These are phyloP conservation scores for Nyctanthes arbortristis DNA, from an alignment of 257 asterid genomes.

Conservation along the genomic window DNA sequence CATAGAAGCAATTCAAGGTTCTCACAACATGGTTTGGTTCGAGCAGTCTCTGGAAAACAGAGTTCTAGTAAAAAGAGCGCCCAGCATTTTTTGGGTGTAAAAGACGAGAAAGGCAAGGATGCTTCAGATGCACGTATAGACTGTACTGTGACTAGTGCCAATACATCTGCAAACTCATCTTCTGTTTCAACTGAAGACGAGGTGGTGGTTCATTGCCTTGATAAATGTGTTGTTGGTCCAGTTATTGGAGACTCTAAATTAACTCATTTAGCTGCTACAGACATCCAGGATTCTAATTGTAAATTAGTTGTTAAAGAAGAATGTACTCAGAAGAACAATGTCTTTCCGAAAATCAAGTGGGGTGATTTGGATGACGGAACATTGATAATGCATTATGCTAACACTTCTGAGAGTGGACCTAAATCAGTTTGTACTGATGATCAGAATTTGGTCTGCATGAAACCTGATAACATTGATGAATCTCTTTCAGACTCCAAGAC, in stretches of 20 bases:
- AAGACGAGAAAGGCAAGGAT: constrained; percentile 30
- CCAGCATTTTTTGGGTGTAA: constrained; percentile 34
- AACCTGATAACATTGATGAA: constrained; percentile 34
- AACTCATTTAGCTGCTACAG: constrained; percentile 26
- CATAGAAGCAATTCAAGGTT: constrained; percentile 78
- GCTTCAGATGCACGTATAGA: constrained; percentile 37
- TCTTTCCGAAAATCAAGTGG: constrained; percentile 80
- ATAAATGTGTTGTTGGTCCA: constrained; percentile 52
- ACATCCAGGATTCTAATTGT: constrained; percentile 28
- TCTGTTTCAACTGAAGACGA: constrained; percentile 40
- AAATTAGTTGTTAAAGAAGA: constrained; percentile 40
- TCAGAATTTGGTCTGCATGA: constrained; percentile 30
- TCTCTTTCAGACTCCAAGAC: constrained; percentile 24
- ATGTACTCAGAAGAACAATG: constrained; percentile 33
- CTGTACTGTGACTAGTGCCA: constrained; percentile 29
- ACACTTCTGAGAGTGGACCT: constrained; percentile 43
- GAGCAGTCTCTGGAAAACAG: constrained; percentile 54
- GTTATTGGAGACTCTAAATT: constrained; percentile 39
- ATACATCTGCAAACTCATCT: constrained; percentile 26
- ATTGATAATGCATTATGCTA: constrained; percentile 52
- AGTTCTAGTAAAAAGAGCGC: constrained; percentile 38
- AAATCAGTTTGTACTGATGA: constrained; percentile 40
- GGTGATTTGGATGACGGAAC: constrained; percentile 91
- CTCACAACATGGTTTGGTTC: constrained; percentile 67
- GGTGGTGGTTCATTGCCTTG: constrained; percentile 35